These are phyloP conservation scores for Lolium perenne DNA, from an alignment of 176 grass and related monocot species.

Conservation along the genomic window DNA sequence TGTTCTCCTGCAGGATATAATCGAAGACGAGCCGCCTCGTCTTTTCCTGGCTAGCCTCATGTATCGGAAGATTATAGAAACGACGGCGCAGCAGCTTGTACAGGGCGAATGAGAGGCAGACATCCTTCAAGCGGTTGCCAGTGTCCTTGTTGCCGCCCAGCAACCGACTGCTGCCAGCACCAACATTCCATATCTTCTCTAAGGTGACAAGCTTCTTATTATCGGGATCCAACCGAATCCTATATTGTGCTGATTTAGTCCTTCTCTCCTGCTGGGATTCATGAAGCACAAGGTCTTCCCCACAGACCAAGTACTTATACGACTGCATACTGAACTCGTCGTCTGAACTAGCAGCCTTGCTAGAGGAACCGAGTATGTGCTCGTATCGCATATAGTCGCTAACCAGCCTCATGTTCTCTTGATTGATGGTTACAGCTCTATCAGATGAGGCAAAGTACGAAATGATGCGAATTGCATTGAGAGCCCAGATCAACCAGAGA, in stretches of 20 bases:
- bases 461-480: conserved; percentile 18
- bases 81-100: conserved; percentile 42
- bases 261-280: not conserved
- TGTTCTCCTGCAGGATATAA: not conserved
- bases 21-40: not conserved
- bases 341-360: accelerated
- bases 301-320: conserved; percentile 46
- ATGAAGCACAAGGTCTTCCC: not conserved
- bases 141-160: not conserved
- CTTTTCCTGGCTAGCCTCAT: conserved; percentile 19
- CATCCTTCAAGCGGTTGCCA: not conserved
- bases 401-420: not conserved
- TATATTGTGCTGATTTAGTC: not conserved
- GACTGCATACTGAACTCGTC: not conserved
- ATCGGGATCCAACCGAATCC: not conserved
- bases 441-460: not conserved
- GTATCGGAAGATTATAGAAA: conserved; percentile 30
- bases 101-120: conserved; percentile 29
- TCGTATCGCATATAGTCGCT: conserved; percentile 45
- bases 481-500: conserved; percentile 28
- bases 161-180: not conserved
- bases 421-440: not conserved
- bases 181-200: conserved; percentile 33
- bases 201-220: conserved; percentile 23
- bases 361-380: not conserved